These are phyloP conservation scores for Cardamine chenopodiifolia DNA, from an alignment of 345 rosid genomes.

Conservation along the genomic window DNA sequence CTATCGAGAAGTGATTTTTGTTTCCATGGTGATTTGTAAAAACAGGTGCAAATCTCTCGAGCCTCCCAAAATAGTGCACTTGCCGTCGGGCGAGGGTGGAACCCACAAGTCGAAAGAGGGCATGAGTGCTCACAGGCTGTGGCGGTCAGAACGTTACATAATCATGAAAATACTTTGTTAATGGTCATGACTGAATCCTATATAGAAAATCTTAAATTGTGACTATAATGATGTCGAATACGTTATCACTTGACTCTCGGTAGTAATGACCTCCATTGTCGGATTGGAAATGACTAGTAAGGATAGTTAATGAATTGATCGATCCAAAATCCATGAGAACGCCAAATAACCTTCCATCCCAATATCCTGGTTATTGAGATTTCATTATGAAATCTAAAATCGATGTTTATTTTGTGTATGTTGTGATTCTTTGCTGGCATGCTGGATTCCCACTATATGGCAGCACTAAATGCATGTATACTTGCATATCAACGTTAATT, in stretches of 20 bases:
- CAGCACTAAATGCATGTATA: not conserved
- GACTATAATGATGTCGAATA: not conserved
- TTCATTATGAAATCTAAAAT: not conserved
- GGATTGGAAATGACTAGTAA: too few species aligned
- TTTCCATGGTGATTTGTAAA: too few species aligned
- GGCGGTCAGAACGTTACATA: too few species aligned
- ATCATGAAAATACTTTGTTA: not conserved
- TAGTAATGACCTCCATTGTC: not conserved
- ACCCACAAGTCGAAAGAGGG: too few species aligned
- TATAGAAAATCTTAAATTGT: not conserved
- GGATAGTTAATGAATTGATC: not conserved
- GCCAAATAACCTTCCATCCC: not conserved
- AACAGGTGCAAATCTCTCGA: too few species aligned
- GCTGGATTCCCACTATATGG: not conserved
- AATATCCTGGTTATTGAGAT: not conserved
- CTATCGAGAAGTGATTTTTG: too few species aligned
- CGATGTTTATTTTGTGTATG: not conserved
- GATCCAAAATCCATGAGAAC: too few species aligned
- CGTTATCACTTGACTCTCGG: not conserved
- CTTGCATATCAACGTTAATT: not conserved
- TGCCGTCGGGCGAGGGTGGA: too few species aligned
- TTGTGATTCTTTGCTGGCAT: not conserved
- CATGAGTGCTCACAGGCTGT: too few species aligned
- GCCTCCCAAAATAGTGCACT: too few species aligned
- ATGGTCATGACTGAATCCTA: not conserved